A percentile compares a stretch with the other conserved stretches of the same genome.
Conservation (phyloP, 2,329 filamentous ascomycete species). For the Diaporthe vexans region DNA sequence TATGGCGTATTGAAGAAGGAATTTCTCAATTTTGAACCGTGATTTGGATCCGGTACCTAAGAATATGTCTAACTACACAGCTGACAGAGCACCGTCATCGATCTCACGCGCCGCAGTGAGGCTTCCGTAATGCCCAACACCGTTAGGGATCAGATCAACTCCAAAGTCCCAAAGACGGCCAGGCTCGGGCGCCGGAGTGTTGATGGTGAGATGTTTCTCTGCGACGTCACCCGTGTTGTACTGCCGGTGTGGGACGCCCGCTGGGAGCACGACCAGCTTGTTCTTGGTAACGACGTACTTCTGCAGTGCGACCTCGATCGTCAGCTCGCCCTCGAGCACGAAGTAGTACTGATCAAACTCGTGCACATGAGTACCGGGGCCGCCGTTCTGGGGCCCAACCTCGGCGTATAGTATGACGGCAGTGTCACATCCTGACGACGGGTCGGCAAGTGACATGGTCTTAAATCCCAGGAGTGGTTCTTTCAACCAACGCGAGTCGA, state of each 20-base stretch:
- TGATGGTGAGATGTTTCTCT: slow-evolving; percentile 5
- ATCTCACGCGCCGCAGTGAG: slow-evolving; percentile 8
- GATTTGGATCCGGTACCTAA: background rate
- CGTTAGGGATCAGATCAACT: background rate
- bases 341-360: slow-evolving; percentile 3
- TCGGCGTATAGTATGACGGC: background rate
- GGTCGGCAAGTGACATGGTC: slow-evolving; percentile 5
- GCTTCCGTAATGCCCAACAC: slow-evolving; percentile 1
- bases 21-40: background rate
- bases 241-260: slow-evolving; percentile 1
- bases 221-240: background rate
- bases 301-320: background rate
- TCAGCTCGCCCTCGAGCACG: background rate
- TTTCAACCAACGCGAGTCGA: background rate
- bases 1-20: background rate
- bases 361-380: background rate
- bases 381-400: background rate
- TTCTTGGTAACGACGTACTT: slow-evolving; percentile 1
- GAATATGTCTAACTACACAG: background rate
- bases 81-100: background rate
- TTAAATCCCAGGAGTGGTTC: slow-evolving; percentile 1
- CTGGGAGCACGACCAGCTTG: slow-evolving; percentile 5
- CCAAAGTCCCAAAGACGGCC: slow-evolving; percentile 2
- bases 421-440: background rate
- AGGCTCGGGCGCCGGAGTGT: slow-evolving; percentile 11